Percentiles rank a stretch among this genome's conserved stretches.
Conservation (phyloP, 768 basidiomycete species). For the Agrocybe chaxingu region DNA sequence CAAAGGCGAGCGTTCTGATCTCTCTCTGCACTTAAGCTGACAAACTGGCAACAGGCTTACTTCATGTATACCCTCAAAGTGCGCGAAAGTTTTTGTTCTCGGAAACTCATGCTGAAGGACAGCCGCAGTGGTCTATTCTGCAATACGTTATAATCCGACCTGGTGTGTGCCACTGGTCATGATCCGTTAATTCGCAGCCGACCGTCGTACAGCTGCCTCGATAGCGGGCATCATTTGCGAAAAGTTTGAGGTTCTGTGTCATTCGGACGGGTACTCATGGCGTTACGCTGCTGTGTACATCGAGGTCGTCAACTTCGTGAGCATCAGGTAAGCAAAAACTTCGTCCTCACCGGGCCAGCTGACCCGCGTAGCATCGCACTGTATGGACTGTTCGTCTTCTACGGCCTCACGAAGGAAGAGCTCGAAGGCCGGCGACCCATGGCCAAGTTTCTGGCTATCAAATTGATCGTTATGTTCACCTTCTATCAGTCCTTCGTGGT, state of each 20-base stretch:
- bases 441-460: conserved; percentile 85
- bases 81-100: background rate
- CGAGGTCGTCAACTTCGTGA: conserved; percentile 71
- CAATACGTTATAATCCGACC: conserved; percentile 82
- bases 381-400: conserved; percentile 83
- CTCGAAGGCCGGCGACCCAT: conserved; percentile 74
- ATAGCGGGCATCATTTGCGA: conserved; percentile 81
- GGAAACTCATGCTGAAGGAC: background rate
- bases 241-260: conserved; percentile 65
- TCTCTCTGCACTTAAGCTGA: background rate
- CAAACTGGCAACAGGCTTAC: conserved; percentile 49
- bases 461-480: conserved; percentile 83
- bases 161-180: conserved; percentile 21
- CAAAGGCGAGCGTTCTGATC: conserved; percentile 47
- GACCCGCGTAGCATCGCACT: conserved; percentile 59
- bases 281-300: conserved; percentile 70
- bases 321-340: conserved; percentile 60
- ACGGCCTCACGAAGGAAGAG: conserved; percentile 77
- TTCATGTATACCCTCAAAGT: conserved; percentile 90
- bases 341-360: background rate
- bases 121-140: conserved; percentile 72
- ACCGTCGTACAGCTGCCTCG: conserved; percentile 41
- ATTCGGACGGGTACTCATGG: conserved; percentile 53
- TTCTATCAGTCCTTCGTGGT: conserved; percentile 85
- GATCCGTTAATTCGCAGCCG: background rate